phyloP scores from a whole-genome alignment of 257 asterid species.

The Solanum ahanhuiri region DNA sequence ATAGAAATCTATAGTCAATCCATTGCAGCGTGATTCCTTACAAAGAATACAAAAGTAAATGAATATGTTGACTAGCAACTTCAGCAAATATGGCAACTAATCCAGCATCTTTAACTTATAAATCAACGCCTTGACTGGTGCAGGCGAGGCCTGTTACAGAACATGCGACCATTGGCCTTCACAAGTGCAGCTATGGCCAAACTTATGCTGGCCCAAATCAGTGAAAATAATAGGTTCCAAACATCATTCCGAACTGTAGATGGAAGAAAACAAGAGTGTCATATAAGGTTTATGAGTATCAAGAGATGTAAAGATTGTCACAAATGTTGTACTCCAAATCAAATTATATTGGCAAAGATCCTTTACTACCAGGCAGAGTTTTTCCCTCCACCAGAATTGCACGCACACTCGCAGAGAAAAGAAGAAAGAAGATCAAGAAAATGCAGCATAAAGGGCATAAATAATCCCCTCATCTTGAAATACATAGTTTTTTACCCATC shows the following conservation, averaged over 20 bases:
- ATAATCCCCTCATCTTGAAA: background rate
- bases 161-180: conserved; percentile 61
- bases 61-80: background rate
- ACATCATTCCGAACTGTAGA: conserved; percentile 46
- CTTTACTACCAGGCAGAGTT: background rate
- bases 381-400: background rate
- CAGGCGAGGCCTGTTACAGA: conserved; percentile 90
- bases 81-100: background rate
- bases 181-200: conserved; percentile 50
- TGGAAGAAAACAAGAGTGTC: background rate
- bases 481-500: background rate
- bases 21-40: background rate
- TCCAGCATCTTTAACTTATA: background rate
- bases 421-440: background rate
- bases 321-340: background rate
- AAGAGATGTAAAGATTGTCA: background rate
- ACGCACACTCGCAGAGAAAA: background rate
- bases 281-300: background rate
- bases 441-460: background rate
- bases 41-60: background rate
- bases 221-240: conserved; percentile 54
- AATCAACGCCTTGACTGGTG: conserved; percentile 57
- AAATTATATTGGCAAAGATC: background rate
- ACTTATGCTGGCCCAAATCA: conserved; percentile 79
- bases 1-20: background rate